These are phyloP conservation scores for bread wheat (Triticum aestivum) DNA, from an alignment of 176 grass and related monocot genomes.

Conservation along the genomic window DNA sequence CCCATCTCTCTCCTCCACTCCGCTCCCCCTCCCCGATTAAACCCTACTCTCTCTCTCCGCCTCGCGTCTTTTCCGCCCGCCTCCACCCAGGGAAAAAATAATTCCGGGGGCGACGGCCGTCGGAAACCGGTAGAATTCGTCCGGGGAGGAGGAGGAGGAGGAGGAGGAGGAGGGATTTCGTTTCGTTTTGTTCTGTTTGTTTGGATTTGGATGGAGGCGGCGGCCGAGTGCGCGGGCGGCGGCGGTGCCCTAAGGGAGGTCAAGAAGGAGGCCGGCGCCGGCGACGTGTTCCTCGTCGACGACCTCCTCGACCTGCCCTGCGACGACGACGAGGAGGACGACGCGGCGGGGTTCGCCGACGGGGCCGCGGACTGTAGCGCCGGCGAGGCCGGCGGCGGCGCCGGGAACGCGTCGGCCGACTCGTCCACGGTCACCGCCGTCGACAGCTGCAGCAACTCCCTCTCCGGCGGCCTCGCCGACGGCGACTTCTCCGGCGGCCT, in stretches of 20 bases:
- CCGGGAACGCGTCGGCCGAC: conserved; percentile 50
- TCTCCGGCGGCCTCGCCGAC: conserved; percentile 59
- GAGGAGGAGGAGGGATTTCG: background rate
- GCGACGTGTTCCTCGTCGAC: conserved; percentile 75
- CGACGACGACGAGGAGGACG: conserved; percentile 49
- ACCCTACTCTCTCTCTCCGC: conserved; percentile 53
- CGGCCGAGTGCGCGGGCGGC: conserved; percentile 22
- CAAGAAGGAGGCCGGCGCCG: conserved; percentile 52
- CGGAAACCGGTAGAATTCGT: background rate
- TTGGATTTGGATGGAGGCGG: conserved; percentile 31
- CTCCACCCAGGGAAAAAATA: background rate
- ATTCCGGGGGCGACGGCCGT: background rate
- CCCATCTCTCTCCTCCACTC: conserved; percentile 31
- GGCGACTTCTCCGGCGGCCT: conserved; percentile 70
- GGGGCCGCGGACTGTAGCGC: background rate
- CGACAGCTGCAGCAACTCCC: conserved; percentile 88
- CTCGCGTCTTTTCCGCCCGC: conserved; percentile 30
- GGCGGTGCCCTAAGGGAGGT: conserved; percentile 18
- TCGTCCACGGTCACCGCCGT: conserved; percentile 77
- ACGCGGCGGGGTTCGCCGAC: background rate
- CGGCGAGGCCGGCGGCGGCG: background rate
- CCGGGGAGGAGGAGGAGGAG: background rate
- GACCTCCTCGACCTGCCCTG: conserved; percentile 80
- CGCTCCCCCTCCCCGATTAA: conserved; percentile 42
- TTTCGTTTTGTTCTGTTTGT: too few species aligned